Evolutionary conservation across 1,139 yeast genomes (phyloP), one percentile per base, ranked within the genome.

Genomic region (Dujonia santamariae): DNA sequence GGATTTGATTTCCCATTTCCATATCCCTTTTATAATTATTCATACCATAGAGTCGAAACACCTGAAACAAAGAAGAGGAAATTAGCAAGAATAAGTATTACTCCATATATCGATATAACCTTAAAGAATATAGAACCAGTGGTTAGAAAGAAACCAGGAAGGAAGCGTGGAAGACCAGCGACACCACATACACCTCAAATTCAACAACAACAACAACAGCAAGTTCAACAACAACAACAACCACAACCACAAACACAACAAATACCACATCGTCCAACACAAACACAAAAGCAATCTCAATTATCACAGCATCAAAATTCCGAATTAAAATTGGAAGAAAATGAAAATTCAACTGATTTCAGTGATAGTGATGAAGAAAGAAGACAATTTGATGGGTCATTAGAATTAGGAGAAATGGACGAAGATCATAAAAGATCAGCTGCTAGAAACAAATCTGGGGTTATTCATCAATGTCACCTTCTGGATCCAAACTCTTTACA

Each of bases 1-100:
- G 75, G 75, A 1, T 59, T 67, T 27, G 69, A 65, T 39, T 69
- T 64, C 38, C 73, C 75, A 11, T 68, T 63, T 39, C 75, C 75
- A 4, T 69, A 63, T 38, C 74, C 75, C 24, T 69, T 68, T 40
- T 69, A 69, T 46, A 68, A 68, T 37, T 69, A 58, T 43, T 66
- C 73, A 3, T 68, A 63, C 45, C 75, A 69, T 43, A 54, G 67
- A 7, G 54, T 63, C 31, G 32, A 33, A n/a, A 57, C 63, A 31
- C 54, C 61, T 4, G 49, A 53, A 13, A 46, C 56, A 3, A 47
- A 50, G 9, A 51, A 48, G 17, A 19, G 32, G 17, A 68, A 67
- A 39, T 53, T 57, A 30, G 39, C 48, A 2, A 48, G 44, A 14
- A 46, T 69, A 3, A 39, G 50, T 4, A 59, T 69, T 27, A 49